Base-by-base conservation (phyloP, 148 eudicot species). In the Cornus florida region DNA sequence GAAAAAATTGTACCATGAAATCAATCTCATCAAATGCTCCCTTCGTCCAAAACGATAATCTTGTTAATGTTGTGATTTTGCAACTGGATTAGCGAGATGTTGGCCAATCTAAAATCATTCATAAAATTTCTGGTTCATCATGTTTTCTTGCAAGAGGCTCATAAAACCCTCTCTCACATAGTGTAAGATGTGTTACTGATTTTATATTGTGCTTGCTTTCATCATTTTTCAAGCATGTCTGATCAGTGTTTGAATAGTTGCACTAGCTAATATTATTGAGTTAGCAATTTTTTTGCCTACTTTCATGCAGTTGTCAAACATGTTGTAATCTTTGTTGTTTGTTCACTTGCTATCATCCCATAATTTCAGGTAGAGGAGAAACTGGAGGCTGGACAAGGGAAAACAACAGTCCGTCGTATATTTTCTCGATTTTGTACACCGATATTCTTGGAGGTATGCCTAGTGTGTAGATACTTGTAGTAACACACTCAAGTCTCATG, bases 341-440 rank as follows among this genome's bases (percentile, higher is more conserved):
- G 48, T 43, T 43, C 8, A 43, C 48, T 43, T 43, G 48, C 8
- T 43, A 43, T 43, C 48, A 43, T 43, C 48, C 48, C 48, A 43
- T 43, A 43, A 43, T 43, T 43, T 43, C 87, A 96, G 99, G 99
- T 96, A 56, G 98, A 96, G 89, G 99, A 96, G 86, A 96, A 96
- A 72, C 98, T 96, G 50, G 98, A 93, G 82, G 82, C 91, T 75
- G 99, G 98, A 39, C 99, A 93, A 85, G 97, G 99, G 77, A 96
- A 96, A 77, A 87, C 99, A n/a, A 16, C 87, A 35, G 28, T 81
- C 2, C 91, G 97, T 14, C 95, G 94, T 62, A 88, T 93, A 88
- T 90, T 96, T 75, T 92, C 98, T 68, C 90, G 98, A 90, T 96
- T 96, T 82, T 87, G 86, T 75, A 96, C 98, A 71, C 99, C 99